Base-by-base conservation (phyloP, 1,284 basidiomycete genomes). In the Mycosarcoma mackinlayi region DNA sequence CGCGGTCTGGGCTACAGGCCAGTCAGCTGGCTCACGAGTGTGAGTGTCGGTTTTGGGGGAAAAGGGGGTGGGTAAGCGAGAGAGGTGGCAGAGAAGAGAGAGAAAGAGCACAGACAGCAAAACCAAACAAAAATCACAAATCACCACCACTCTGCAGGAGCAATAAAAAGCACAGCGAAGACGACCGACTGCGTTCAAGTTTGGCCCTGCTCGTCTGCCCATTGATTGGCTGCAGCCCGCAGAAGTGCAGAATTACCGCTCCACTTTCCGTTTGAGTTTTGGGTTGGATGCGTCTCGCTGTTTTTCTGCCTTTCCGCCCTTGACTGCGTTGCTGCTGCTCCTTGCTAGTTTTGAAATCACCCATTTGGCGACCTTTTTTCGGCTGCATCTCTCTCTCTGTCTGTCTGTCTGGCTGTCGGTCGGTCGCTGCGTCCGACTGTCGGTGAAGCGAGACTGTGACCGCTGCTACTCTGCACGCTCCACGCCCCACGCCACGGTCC, bases 401-500 rank as follows among this genome's bases (percentile, higher is more conserved):
- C 46, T 39, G 47, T 59, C 46, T 52, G 39, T 53, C 25, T 27
- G n/a, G n/a, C 18, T 31, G 14, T 50, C 46, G 33, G 47, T 59
- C 46, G 47, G 39, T 53, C 25, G 18, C 41, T 45, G 30, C 10
- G 34, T 35, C n/a, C 34, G 13, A 18, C 34, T 16, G 34, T 16
- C 11, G n/a, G n/a, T n/a, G n/a, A n/a, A n/a, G n/a, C n/a, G n/a
- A n/a, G n/a, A n/a, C n/a, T n/a, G n/a, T 21, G 37, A 38, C 37
- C 21, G 37, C n/a, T 21, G 13, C 16, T 37, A 52, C 63, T 59
- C 51, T 59, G 56, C 56, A 59, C 63, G 46, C 53, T 56, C 51
- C 49, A 63, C 60, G 60, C 48, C 52, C 53, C 63, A 57, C 60
- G 60, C 51, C 44, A 50, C 59, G 52, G 49, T 64, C 60, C 46